Conservation (phyloP, 192 early-diverging fungal genomes). For the Coemansia sp. region DNA sequence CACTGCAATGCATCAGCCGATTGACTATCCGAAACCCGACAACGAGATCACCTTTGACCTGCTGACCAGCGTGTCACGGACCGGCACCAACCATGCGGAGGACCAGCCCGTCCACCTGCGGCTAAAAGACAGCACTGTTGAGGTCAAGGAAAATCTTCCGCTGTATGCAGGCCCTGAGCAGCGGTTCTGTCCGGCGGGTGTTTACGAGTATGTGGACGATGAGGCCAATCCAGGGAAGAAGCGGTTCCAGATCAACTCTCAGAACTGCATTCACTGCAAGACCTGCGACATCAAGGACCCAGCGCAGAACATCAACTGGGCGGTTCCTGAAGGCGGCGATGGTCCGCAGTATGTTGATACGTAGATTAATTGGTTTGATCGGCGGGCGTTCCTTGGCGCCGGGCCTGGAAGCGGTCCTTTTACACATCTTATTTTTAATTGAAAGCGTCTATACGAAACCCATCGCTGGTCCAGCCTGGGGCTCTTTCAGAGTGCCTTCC, state of each 20-base stretch:
- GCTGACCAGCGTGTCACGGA: conserved; percentile 87
- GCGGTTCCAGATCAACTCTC: conserved; percentile 93
- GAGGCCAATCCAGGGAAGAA: conserved; percentile 82
- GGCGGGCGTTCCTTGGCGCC: background rate
- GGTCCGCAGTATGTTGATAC: conserved; percentile 76
- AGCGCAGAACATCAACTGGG: conserved; percentile 98
- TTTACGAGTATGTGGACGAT: conserved; percentile 97
- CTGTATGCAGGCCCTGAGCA: conserved; percentile 93
- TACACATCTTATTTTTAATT: too few species aligned
- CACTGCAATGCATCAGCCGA: conserved; percentile 69
- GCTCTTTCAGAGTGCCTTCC: too few species aligned
- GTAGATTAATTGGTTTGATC: conserved; percentile 20
- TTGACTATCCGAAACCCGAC: conserved; percentile 97
- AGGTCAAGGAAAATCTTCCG: conserved; percentile 76
- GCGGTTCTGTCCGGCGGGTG: conserved; percentile 96
- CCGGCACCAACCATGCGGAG: conserved; percentile 91
- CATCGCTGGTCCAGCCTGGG: too few species aligned
- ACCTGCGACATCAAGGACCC: conserved; percentile 99
- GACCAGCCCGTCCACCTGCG: conserved; percentile 93
- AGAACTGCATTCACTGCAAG: conserved; percentile 99
- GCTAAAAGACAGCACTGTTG: conserved; percentile 67
- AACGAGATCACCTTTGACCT: conserved; percentile 92
- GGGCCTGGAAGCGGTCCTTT: too few species aligned
- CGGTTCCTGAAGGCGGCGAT: conserved; percentile 84
- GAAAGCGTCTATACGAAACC: too few species aligned